These are phyloP conservation scores for Saururus chinensis DNA, from an alignment of 164 flowering plant genomes.

Conservation along the genomic window DNA sequence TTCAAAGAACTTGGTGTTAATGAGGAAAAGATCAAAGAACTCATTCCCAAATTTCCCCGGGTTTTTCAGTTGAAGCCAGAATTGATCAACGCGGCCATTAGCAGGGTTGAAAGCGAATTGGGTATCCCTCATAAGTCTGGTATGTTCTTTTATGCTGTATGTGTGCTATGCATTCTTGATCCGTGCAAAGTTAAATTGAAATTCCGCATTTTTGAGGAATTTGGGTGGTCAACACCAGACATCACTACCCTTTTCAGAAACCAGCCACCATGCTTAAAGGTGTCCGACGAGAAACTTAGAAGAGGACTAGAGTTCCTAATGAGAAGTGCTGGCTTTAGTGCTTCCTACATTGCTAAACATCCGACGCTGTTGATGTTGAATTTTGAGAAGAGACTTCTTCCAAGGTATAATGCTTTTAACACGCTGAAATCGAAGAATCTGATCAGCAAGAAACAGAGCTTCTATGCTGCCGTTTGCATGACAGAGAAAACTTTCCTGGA, in stretches of 20 bases:
- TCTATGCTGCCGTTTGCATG: constrained; percentile 1
- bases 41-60: constrained; percentile 1
- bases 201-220: constrained; percentile 9
- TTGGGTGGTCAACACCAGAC: constrained; percentile 15
- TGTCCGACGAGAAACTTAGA: constrained; percentile 7
- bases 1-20: constrained; percentile 11
- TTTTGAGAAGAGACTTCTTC: constrained; percentile 15
- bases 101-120: constrained; percentile 8
- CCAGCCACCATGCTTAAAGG: neutral
- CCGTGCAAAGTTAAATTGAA: constrained; percentile 3
- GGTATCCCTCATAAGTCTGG: constrained; percentile 8
- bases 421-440: constrained; percentile 8
- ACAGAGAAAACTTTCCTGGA: constrained; percentile 8
- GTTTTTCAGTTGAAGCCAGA: neutral
- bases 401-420: constrained; percentile 1
- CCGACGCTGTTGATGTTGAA: constrained; percentile 8
- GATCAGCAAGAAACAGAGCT: neutral
- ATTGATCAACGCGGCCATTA: neutral
- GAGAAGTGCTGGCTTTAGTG: constrained; percentile 8
- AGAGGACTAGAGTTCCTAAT: constrained; percentile 7
- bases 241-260: constrained; percentile 1
- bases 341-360: constrained; percentile 8
- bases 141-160: constrained; percentile 10
- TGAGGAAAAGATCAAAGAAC: constrained; percentile 2
- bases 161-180: neutral